A percentile compares a stretch with the other conserved stretches of the same genome.
These are phyloP conservation scores for Chalciporus piperatus DNA, from an alignment of 768 basidiomycete genomes.

Conservation along the genomic window DNA sequence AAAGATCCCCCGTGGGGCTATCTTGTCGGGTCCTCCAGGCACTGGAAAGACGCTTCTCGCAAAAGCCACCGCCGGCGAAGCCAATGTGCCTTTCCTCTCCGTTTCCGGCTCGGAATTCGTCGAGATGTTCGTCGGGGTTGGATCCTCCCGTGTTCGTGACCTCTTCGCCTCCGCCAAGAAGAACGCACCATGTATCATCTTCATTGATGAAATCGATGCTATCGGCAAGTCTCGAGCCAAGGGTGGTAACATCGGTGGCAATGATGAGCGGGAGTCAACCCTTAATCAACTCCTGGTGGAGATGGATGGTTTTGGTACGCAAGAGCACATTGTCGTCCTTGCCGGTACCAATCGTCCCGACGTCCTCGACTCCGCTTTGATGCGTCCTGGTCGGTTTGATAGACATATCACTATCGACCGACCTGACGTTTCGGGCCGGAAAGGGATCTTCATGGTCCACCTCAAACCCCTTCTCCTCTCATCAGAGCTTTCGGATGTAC, in stretches of 20 bases:
- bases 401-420: constrained; percentile 93
- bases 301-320: constrained; percentile 99
- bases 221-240: constrained; percentile 92
- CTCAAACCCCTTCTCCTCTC: constrained; percentile 77
- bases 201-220: constrained; percentile 99
- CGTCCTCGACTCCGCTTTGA: constrained; percentile 90
- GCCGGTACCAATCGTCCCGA: constrained; percentile 97
- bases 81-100: constrained; percentile 95
- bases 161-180: constrained; percentile 97
- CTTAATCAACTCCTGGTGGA: constrained; percentile 97
- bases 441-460: constrained; percentile 93
- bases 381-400: constrained; percentile 98
- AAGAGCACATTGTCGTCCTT: constrained; percentile 93
- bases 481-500: constrained; percentile 45
- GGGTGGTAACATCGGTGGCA: constrained; percentile 80
- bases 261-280: constrained; percentile 97
- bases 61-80: constrained; percentile 98
- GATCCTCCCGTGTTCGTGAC: constrained; percentile 94
- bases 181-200: constrained; percentile 97
- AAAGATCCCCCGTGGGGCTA: constrained; percentile 94
- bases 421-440: constrained; percentile 91
- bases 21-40: constrained; percentile 93
- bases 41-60: constrained; percentile 98
- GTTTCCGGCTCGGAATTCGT: constrained; percentile 99
- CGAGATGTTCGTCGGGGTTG: constrained; percentile 99